Evolutionary conservation across 2,329 filamentous ascomycete genomes (phyloP).

Genomic region (Penicillium sp.): DNA sequence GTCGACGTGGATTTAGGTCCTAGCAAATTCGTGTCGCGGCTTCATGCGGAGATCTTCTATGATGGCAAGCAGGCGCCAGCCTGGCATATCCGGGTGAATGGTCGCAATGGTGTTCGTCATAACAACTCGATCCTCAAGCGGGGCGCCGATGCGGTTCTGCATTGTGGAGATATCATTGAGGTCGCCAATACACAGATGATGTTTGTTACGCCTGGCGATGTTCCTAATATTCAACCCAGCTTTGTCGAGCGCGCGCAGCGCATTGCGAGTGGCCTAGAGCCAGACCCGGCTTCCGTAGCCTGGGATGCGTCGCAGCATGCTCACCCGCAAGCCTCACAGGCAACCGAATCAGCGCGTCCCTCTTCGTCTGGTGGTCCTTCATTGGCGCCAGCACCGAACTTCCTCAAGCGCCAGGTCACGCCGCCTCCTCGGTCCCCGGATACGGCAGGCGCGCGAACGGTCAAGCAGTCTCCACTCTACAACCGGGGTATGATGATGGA

Average conservation of each 20-base stretch:
- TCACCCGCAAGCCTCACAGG: conserved; percentile 33
- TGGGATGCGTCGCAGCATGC: conserved; percentile 42
- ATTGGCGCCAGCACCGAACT: conserved; percentile 45
- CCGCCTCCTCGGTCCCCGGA: conserved; percentile 42
- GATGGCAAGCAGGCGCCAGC: conserved; percentile 62
- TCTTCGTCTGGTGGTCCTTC: conserved; percentile 32
- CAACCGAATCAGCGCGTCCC: conserved; percentile 19
- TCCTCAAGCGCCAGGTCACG: conserved; percentile 45
- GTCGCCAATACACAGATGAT: conserved; percentile 96
- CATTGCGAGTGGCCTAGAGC: conserved; percentile 42
- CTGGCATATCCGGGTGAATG: conserved; percentile 86
- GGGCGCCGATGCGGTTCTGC: conserved; percentile 65
- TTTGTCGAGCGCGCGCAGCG: conserved; percentile 68
- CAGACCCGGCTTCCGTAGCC: conserved; percentile 26
- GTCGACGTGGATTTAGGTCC: conserved; percentile 88
- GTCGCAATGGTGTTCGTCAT: conserved; percentile 85
- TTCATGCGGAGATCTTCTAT: conserved; percentile 74
- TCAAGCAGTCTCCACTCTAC: conserved; percentile 50
- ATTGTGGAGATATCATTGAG: conserved; percentile 87
- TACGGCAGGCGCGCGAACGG: conserved; percentile 38
- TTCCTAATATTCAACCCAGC: conserved; percentile 66
- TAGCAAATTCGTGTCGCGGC: conserved; percentile 76
- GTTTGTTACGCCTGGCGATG: conserved; percentile 85
- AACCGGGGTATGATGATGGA: conserved; percentile 55
- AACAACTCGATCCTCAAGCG: conserved; percentile 72